Evolutionary conservation across 257 asterid species (phyloP).

Genomic region (Rhazya stricta): DNA sequence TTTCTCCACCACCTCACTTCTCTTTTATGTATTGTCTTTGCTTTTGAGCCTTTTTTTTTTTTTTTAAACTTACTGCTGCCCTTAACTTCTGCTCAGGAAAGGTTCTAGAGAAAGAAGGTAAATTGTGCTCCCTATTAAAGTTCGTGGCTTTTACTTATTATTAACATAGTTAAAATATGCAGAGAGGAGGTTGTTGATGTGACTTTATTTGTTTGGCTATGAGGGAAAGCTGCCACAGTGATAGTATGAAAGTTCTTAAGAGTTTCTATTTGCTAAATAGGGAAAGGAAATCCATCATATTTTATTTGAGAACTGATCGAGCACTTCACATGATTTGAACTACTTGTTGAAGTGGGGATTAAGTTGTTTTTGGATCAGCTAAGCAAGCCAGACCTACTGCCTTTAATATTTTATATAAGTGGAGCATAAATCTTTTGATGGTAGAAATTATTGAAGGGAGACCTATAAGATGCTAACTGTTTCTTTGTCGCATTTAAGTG

Average conservation of each 20-base stretch:
- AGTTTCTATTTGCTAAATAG: not conserved
- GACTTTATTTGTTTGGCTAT: conserved; percentile 25
- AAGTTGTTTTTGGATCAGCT: not conserved
- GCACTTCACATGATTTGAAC: not conserved
- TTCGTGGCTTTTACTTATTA: conserved; percentile 37
- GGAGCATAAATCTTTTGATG: not conserved
- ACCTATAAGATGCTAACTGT: not conserved
- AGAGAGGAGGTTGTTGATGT: conserved; percentile 24
- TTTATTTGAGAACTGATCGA: not conserved
- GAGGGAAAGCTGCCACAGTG: conserved; percentile 1
- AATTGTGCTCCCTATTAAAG: conserved; percentile 35
- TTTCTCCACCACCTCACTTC: too few species aligned
- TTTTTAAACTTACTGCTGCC: too few species aligned
- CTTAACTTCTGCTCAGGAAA: too few species aligned
- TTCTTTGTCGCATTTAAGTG: conserved; percentile 7
- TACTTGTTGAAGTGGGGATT: not conserved
- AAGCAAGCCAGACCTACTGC: not conserved
- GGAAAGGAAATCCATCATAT: not conserved
- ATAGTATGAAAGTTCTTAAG: not conserved
- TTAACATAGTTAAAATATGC: conserved; percentile 27
- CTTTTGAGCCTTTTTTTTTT: too few species aligned
- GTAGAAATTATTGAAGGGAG: not conserved
- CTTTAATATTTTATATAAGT: not conserved
- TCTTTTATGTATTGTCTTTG: too few species aligned
- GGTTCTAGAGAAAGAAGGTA: too few species aligned